Conservation (phyloP, 192 early-diverging fungal genomes). For the Chytriomyces sp. region DNA sequence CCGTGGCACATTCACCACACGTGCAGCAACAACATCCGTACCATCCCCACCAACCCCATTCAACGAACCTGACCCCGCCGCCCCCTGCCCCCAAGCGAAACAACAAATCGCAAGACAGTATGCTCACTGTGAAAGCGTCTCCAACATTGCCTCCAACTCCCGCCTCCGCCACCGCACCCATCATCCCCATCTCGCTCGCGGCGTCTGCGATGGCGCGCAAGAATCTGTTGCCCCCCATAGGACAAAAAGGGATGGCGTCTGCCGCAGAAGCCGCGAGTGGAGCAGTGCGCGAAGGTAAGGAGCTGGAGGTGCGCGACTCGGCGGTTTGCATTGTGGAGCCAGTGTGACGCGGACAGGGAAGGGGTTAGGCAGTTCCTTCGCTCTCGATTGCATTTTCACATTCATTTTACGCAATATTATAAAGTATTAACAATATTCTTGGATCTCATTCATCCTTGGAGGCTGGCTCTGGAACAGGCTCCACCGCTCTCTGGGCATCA, state of each 20-base stretch:
- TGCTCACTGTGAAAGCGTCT: not conserved
- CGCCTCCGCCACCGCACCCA: not conserved
- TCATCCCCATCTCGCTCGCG: constrained; percentile 16
- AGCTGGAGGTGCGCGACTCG: not conserved
- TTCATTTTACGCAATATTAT: no score
- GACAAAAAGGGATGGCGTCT: not conserved
- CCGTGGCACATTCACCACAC: not conserved
- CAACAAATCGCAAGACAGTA: not conserved
- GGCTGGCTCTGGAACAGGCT: no score
- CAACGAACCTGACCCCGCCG: not conserved
- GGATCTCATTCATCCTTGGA: no score
- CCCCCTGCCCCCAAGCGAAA: no score
- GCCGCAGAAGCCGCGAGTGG: not conserved
- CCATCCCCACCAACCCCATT: not conserved
- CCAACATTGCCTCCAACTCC: not conserved
- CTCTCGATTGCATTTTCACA: no score
- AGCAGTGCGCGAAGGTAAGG: not conserved
- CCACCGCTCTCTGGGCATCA: no score
- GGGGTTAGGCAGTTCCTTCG: no score
- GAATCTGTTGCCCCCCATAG: constrained; percentile 1
- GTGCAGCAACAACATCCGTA: not conserved
- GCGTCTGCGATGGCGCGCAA: constrained; percentile 4
- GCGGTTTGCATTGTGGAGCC: not conserved
- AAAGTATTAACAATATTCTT: no score
- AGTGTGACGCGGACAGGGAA: no score